Evolutionary conservation across 805 yeast species (phyloP), one percentile per base, ranked within the genome.

Genomic region (Candida chauliodis): DNA sequence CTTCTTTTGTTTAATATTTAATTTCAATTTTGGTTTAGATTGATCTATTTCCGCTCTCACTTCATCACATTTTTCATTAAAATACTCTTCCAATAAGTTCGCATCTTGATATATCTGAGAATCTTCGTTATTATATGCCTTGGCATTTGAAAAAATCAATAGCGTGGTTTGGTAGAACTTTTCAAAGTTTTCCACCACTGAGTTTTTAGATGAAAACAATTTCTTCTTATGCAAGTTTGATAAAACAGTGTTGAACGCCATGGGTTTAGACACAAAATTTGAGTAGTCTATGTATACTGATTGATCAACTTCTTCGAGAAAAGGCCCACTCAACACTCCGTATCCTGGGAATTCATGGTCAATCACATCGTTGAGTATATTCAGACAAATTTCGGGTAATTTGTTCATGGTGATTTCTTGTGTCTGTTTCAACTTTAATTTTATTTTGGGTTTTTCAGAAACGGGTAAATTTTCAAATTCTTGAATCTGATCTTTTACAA

Each of bases 201-300:
- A 44, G 15, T 40, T 43, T 13, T 49, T 51, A 5, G 54, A 40
- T 8, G 48, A 41, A 36, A 56, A 55, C 8, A 65, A 76, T 21
- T 74, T 69, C 17, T 78, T 76, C 13, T 58, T 59, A 13, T 74
- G 74, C 30, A 89, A 53, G 34, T 74, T 73, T 15, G 62, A 61
- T 43, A 71, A 63, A 8, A 91, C 75, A 22, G 76, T 69, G 36
- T 70, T 72, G 50, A 91, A 74, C 1, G 95, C 76, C 58, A 87
- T 84, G 10, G 96, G 95, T 38, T 73, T 66, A 46, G 77, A 73
- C 30, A 91, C 80, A 5, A 84, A 65, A 45, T 76, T 73, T 60
- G 81, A 81, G 63, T 90, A 90, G 51, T 85, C 95, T 1, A 96
- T 95, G 50, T 84, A 82, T 42, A 75, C 76, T 10, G 75, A 75